Conservation (phyloP, 169 alveolate species). For the Eimeria maxima region DNA sequence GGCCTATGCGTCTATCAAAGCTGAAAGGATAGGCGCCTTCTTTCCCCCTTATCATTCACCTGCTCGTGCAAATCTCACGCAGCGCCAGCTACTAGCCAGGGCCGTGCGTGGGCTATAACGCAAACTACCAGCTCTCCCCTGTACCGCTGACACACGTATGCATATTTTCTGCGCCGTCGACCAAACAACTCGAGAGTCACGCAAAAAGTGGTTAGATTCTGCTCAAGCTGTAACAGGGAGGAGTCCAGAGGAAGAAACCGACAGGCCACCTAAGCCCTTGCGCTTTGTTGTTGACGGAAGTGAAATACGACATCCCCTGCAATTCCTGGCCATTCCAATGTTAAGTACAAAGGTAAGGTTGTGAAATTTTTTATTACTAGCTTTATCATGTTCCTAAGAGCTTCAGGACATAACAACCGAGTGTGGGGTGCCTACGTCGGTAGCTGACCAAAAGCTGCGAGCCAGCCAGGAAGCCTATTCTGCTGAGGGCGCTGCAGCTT, state of each 20-base stretch:
- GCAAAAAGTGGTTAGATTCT: constrained; percentile 54
- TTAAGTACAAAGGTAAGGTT: constrained; percentile 41
- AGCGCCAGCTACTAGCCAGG: not conserved
- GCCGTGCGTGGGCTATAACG: not conserved
- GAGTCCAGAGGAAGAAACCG: not conserved
- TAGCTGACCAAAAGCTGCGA: not conserved
- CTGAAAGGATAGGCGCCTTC: not conserved
- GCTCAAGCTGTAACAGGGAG: constrained; percentile 59
- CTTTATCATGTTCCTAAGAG: not conserved
- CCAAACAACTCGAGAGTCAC: constrained; percentile 23
- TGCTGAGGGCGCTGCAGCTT: not conserved
- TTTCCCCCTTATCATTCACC: not conserved
- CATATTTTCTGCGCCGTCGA: constrained; percentile 11
- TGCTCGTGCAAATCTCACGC: not conserved
- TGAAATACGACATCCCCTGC: constrained; percentile 58
- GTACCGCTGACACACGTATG: not conserved
- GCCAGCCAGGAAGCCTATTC: not conserved
- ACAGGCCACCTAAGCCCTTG: constrained; percentile 4
- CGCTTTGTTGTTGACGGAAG: constrained; percentile 49
- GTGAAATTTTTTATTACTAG: not conserved
- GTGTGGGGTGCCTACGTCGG: not conserved
- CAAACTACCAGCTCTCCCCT: not conserved
- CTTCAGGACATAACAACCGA: not conserved
- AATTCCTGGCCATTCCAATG: constrained; percentile 61
- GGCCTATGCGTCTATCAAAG: not conserved